Base-by-base conservation (phyloP, 176 grass and related monocot genomes). In the Miscanthus lutarioriparius region DNA sequence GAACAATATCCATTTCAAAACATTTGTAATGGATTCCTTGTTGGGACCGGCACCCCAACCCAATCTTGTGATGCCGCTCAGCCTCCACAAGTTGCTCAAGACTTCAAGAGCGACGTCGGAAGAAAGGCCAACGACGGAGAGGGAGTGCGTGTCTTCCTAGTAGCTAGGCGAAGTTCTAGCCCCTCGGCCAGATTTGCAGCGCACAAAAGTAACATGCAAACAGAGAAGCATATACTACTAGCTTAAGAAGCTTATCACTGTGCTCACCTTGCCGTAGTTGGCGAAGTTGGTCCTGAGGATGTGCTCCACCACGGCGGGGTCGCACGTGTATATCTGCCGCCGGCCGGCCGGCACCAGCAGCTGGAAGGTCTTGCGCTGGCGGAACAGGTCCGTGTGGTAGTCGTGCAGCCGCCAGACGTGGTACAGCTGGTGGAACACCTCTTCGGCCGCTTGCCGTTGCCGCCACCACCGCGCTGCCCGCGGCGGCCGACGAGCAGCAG, bases 201-300 rank as follows among this genome's bases (percentile, higher is more conserved):
- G 15, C 15, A 17, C 43, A 3, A 45, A 45, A 45, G 3, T 14
- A 45, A 45, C 12, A 4, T 13, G 12, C 33, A 45, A 45, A 45
- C 43, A 45, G 2, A 14, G 43, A 45, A 45, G 43, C 43, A 45
- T 45, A 45, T 45, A 43, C 38, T 40, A 6, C 33, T 35, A 37
- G 7, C 39, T 40, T 40, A 9, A 40, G 2, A 40, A 47, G 44
- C 8, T 15, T 49, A 15, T 17, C 16, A 7, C 17, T 19, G 1
- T 53, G 49, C 49, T 53, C 56, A 94, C 88, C 83, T 91, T 94
- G 83, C 92, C 89, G 70, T 89, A 94, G 80, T 91, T 91, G 45
- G 69, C 1, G 66, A 94, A 94, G 86, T 89, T 94, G 47, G 76
- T 82, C 64, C 72, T 66, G 10, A 94, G 92, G 76, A 94, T 91